phyloP scores from a whole-genome alignment of 306 rosid species.

The Lathyrus oleraceus region DNA sequence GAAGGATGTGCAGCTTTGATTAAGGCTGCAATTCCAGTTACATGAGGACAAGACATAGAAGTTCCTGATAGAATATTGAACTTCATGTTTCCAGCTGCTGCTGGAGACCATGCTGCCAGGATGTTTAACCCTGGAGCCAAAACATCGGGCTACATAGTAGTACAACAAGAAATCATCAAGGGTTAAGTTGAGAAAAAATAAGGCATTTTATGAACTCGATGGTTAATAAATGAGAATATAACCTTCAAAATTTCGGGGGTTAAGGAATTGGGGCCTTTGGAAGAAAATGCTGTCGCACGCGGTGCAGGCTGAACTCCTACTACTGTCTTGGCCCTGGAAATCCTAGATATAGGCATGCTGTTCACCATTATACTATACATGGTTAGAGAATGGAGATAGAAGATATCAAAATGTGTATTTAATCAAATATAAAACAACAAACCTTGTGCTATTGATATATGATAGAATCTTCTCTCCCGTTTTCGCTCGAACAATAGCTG shows the following conservation, averaged over 20 bases:
- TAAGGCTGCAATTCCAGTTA: slow-evolving; percentile 76
- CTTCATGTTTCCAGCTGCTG: slow-evolving; percentile 45
- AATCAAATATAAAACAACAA: slow-evolving; percentile 33
- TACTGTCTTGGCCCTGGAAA: slow-evolving; percentile 59
- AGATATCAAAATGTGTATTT: slow-evolving; percentile 2
- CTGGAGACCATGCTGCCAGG: slow-evolving; percentile 87
- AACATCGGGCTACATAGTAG: slow-evolving; percentile 68
- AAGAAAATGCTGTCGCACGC: slow-evolving; percentile 69
- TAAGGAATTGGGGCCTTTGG: slow-evolving; percentile 78
- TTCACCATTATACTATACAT: slow-evolving; percentile 22
- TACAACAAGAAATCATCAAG: slow-evolving; percentile 27
- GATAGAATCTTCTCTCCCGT: slow-evolving; percentile 52
- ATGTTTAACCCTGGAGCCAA: slow-evolving; percentile 82
- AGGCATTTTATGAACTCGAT: not conserved
- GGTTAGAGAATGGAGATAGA: slow-evolving; percentile 35
- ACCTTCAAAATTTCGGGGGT: slow-evolving; percentile 87
- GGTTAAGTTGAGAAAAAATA: not conserved
- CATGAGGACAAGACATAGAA: slow-evolving; percentile 89
- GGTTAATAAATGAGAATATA: slow-evolving; percentile 26
- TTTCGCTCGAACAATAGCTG: slow-evolving; percentile 59
- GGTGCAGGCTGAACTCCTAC: slow-evolving; percentile 78
- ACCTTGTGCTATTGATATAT: slow-evolving; percentile 59
- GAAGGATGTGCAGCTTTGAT: slow-evolving; percentile 74
- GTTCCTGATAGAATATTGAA: slow-evolving; percentile 75
- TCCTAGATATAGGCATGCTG: slow-evolving; percentile 57